Conservation (phyloP, 2,329 filamentous ascomycete species). For the Seiridium unicorne region DNA sequence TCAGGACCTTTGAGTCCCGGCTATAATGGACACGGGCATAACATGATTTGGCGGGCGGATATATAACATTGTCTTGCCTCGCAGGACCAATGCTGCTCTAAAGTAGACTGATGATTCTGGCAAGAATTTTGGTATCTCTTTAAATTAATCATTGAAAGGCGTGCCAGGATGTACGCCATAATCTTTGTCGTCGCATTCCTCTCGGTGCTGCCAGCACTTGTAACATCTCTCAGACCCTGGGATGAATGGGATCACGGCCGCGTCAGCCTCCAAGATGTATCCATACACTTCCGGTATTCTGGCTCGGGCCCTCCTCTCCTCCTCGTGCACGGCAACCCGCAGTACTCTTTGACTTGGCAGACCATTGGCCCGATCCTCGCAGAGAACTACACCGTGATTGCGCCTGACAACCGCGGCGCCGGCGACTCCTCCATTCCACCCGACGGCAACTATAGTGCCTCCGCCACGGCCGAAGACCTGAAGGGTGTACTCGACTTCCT, state of each 20-base stretch:
- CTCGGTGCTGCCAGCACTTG: background rate
- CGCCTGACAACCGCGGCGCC: slow-evolving; percentile 38
- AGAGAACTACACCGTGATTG: slow-evolving; percentile 41
- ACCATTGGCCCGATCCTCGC: slow-evolving; percentile 37
- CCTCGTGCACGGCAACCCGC: slow-evolving; percentile 39
- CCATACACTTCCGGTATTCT: slow-evolving; percentile 40
- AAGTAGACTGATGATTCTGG: too few relatives aligned
- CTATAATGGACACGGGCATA: too few relatives aligned
- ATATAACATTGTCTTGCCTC: too few relatives aligned
- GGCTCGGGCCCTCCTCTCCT: slow-evolving; percentile 37
- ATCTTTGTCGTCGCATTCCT: background rate
- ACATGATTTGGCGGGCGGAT: too few relatives aligned
- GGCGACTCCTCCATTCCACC: slow-evolving; percentile 38
- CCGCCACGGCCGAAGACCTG: slow-evolving; percentile 35
- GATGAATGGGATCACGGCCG: slow-evolving; percentile 35
- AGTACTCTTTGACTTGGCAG: slow-evolving; percentile 38
- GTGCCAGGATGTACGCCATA: background rate
- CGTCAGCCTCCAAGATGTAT: slow-evolving; percentile 34
- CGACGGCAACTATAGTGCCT: slow-evolving; percentile 37
- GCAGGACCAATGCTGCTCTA: too few relatives aligned
- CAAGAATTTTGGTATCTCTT: too few relatives aligned
- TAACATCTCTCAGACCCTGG: slow-evolving; percentile 18
- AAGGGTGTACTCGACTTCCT: slow-evolving; percentile 39
- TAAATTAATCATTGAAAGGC: too few relatives aligned
- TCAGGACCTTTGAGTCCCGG: too few relatives aligned